A percentile compares a stretch with the other conserved stretches of the same genome.
These are phyloP conservation scores for Penicillium sp. DNA, from an alignment of 2,329 filamentous ascomycete species.

Conservation along the genomic window DNA sequence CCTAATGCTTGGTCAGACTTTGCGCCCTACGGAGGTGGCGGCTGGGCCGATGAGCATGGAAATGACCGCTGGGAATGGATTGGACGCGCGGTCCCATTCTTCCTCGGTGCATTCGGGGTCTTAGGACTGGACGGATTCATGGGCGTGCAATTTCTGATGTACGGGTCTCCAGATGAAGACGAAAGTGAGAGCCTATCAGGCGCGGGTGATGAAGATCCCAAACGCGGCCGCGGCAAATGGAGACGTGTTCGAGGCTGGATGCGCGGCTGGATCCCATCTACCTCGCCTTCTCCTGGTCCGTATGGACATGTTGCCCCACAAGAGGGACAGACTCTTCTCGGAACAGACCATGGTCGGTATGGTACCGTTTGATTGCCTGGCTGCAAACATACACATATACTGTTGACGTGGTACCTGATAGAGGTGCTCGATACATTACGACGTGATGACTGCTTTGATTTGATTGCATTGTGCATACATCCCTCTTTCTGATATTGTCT, in stretches of 20 bases:
- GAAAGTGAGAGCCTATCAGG: constrained; percentile 41
- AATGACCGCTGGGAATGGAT: constrained; percentile 54
- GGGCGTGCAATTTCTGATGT: constrained; percentile 58
- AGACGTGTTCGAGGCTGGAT: constrained; percentile 58
- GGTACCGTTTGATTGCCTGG: constrained; percentile 31
- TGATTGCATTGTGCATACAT: too few species aligned
- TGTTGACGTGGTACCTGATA: too few species aligned
- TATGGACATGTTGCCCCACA: constrained; percentile 18
- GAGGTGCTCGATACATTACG: too few species aligned
- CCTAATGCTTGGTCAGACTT: constrained; percentile 58
- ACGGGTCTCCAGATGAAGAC: constrained; percentile 46
- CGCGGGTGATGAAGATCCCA: constrained; percentile 22
- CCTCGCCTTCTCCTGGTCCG: constrained; percentile 29
- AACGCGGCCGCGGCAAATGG: constrained; percentile 46
- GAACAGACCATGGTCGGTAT: constrained; percentile 27
- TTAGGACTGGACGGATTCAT: constrained; percentile 57
- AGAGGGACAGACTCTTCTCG: constrained; percentile 31
- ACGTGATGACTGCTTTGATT: too few species aligned
- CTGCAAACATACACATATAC: too few species aligned
- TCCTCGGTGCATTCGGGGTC: constrained; percentile 60
- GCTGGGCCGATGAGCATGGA: constrained; percentile 55
- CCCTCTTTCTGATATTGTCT: too few species aligned
- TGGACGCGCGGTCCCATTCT: constrained; percentile 55
- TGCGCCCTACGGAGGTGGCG: constrained; percentile 51
- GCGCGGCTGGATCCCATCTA: constrained; percentile 58